These are phyloP conservation scores for Baorangia bicolor DNA, from an alignment of 768 basidiomycete species.

Conservation along the genomic window DNA sequence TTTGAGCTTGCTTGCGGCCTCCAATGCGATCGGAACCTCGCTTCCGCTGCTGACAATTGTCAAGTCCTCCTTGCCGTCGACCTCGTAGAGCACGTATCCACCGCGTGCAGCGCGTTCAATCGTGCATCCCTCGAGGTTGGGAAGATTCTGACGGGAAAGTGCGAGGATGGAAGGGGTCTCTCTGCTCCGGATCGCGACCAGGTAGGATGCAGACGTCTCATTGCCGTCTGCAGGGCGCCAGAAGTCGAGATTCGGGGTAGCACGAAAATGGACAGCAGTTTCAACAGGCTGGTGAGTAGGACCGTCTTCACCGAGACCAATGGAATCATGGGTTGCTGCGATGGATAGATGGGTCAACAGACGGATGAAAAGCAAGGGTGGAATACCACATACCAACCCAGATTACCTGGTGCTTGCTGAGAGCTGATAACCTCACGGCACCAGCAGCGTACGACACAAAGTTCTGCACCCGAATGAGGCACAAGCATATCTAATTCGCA, in stretches of 20 bases:
- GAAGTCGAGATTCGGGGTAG: conserved; percentile 89
- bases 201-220: conserved; percentile 93
- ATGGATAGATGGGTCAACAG: background rate
- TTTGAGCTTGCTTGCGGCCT: conserved; percentile 79
- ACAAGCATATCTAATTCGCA: background rate
- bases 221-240: conserved; percentile 95
- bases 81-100: conserved; percentile 88
- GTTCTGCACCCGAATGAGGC: conserved; percentile 50
- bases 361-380: background rate
- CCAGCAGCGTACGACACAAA: conserved; percentile 94
- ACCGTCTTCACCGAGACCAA: conserved; percentile 91
- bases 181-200: conserved; percentile 70
- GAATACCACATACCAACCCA: conserved; percentile 71
- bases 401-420: conserved; percentile 87
- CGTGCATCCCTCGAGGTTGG: conserved; percentile 85
- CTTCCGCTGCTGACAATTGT: conserved; percentile 89
- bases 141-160: conserved; percentile 87
- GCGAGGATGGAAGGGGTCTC: conserved; percentile 82
- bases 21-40: conserved; percentile 85
- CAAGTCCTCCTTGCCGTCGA: conserved; percentile 67
- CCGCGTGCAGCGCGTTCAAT: conserved; percentile 83
- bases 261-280: conserved; percentile 82
- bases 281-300: conserved; percentile 97
- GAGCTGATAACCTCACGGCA: conserved; percentile 87
- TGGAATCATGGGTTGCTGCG: conserved; percentile 90